A percentile compares a stretch with the other conserved stretches of the same genome.
phyloP scores from a whole-genome alignment of 331 rosid genomes.

The Stylosanthes scabra region DNA sequence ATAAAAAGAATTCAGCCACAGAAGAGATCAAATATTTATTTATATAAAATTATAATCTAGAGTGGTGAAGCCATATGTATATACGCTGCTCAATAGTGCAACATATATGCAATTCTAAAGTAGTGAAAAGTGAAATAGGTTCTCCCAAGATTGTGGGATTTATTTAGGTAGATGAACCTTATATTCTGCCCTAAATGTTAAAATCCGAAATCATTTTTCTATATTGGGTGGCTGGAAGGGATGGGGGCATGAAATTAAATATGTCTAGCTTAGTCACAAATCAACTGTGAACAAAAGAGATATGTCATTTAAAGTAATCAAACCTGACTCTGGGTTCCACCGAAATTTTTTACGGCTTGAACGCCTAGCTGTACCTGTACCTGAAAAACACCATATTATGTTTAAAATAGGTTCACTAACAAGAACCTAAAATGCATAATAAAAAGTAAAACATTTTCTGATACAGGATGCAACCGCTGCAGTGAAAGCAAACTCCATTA shows the following conservation, averaged over 20 bases:
- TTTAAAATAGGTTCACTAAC: background rate
- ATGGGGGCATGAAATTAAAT: too few relatives aligned
- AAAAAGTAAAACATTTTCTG: slow-evolving; percentile 19
- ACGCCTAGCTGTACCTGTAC: slow-evolving; percentile 57
- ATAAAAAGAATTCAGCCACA: slow-evolving; percentile 13
- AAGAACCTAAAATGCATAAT: slow-evolving; percentile 24
- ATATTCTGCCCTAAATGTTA: background rate
- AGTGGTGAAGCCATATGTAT: slow-evolving; percentile 7
- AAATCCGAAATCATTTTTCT: background rate
- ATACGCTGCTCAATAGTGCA: slow-evolving; percentile 4
- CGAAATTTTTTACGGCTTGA: slow-evolving; percentile 54
- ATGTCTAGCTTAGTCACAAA: background rate
- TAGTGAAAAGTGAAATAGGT: slow-evolving; percentile 17
- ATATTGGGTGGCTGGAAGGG: too few relatives aligned
- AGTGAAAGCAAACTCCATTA: slow-evolving; percentile 30
- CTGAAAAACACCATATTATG: slow-evolving; percentile 32
- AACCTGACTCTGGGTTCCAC: slow-evolving; percentile 88
- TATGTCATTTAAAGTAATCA: slow-evolving; percentile 37
- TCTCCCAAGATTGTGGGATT: slow-evolving; percentile 3
- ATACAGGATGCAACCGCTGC: slow-evolving; percentile 26
- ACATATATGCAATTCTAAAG: slow-evolving; percentile 12
- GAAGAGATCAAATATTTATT: slow-evolving; percentile 1
- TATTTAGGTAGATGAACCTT: slow-evolving; percentile 14
- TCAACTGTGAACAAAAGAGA: slow-evolving; percentile 15
- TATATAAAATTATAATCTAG: slow-evolving; percentile 2